phyloP scores from a whole-genome alignment of 495 filamentous ascomycete species.

The Lepidopterella palustris region DNA sequence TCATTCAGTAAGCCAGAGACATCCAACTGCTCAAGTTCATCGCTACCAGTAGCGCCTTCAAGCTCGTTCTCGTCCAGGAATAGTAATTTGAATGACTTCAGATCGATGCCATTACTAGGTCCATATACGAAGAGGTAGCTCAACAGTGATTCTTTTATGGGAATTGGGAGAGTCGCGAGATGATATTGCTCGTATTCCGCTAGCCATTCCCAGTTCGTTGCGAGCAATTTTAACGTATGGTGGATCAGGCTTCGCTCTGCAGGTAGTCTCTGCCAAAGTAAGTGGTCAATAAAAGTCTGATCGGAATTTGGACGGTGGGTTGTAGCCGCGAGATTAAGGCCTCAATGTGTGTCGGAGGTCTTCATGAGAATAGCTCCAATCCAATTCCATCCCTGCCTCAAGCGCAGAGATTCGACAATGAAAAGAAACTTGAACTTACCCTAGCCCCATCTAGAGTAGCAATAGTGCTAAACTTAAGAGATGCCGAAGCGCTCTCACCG shows the following conservation, averaged over 20 bases:
- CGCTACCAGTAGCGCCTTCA: slow-evolving; percentile 38
- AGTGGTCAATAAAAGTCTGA: slow-evolving; percentile 34
- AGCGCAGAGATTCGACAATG: background rate
- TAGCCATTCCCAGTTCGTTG: slow-evolving; percentile 63
- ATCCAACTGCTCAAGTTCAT: slow-evolving; percentile 56
- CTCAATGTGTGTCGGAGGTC: slow-evolving; percentile 33
- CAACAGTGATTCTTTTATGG: slow-evolving; percentile 55
- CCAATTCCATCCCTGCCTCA: too few species aligned
- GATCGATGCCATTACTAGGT: slow-evolving; percentile 40
- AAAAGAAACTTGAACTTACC: background rate
- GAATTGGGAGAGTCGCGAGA: slow-evolving; percentile 55
- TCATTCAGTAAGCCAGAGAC: slow-evolving; percentile 54
- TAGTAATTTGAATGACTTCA: slow-evolving; percentile 38
- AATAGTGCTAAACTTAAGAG: background rate
- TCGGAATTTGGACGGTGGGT: slow-evolving; percentile 24
- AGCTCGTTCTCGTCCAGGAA: slow-evolving; percentile 33
- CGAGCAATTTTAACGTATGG: slow-evolving; percentile 53
- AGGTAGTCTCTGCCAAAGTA: slow-evolving; percentile 23
- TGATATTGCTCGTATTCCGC: slow-evolving; percentile 59
- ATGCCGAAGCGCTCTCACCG: background rate
- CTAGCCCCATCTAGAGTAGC: slow-evolving; percentile 31
- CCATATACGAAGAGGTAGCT: slow-evolving; percentile 56
- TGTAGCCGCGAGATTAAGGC: too few species aligned
- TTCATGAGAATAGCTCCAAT: too few species aligned
- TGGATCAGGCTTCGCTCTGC: slow-evolving; percentile 49